These are phyloP conservation scores for Dothideomycetes sp. DNA, from an alignment of 2,329 filamentous ascomycete species.

Conservation along the genomic window DNA sequence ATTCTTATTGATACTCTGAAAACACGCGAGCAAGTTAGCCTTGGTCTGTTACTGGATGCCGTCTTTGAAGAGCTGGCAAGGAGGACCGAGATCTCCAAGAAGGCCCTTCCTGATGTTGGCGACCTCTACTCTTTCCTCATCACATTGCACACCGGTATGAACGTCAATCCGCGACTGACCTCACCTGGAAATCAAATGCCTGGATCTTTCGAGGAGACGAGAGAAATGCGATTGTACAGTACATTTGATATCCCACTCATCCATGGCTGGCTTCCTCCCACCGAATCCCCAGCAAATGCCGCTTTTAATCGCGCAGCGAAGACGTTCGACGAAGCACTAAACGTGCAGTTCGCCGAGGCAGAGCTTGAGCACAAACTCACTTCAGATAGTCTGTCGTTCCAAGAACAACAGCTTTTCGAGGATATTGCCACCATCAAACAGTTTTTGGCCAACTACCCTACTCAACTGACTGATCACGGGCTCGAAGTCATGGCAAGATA, in stretches of 20 bases:
- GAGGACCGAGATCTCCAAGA: conserved; percentile 49
- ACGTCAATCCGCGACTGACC: conserved; percentile 85
- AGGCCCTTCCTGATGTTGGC: conserved; percentile 70
- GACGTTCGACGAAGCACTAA: conserved; percentile 87
- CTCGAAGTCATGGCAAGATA: conserved; percentile 63
- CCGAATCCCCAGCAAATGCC: conserved; percentile 54
- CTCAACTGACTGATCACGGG: conserved; percentile 77
- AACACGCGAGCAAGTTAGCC: conserved; percentile 76
- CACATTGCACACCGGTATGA: conserved; percentile 91
- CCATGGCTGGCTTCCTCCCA: conserved; percentile 82
- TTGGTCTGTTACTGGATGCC: conserved; percentile 76
- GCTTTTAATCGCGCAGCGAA: conserved; percentile 66
- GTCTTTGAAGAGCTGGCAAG: conserved; percentile 88
- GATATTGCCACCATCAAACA: conserved; percentile 78
- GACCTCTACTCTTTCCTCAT: conserved; percentile 83
- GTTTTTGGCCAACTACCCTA: conserved; percentile 71
- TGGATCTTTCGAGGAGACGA: conserved; percentile 81
- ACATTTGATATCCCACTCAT: conserved; percentile 83
- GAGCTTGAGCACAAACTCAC: conserved; percentile 74
- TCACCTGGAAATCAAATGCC: conserved; percentile 39
- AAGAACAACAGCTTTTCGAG: conserved; percentile 71
- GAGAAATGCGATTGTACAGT: conserved; percentile 82
- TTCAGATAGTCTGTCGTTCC: conserved; percentile 52
- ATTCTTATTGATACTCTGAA: conserved; percentile 68
- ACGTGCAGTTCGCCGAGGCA: conserved; percentile 78